Evolutionary conservation across 2,329 filamentous ascomycete species (phyloP), one percentile per base, ranked within the genome.

Genomic region (Xylariomycetidae sp.): DNA sequence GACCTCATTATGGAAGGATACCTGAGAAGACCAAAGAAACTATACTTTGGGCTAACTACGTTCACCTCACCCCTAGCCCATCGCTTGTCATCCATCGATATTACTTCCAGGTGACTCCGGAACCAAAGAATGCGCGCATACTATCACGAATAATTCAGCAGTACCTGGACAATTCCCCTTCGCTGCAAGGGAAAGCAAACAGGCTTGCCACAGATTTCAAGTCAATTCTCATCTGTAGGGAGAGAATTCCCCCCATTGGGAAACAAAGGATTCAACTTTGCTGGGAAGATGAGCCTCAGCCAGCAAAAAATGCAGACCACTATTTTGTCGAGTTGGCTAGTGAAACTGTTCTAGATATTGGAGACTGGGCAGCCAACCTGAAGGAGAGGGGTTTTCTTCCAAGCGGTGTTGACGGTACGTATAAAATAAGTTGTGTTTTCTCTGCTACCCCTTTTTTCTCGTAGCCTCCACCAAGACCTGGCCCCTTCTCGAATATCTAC

Each of bases 121-220:
- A 23, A 27, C 10, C 44, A 14, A n/a, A 9, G 4, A 23, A 23
- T 8, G 41, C 22, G 20, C 8, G 20, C 20, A 8, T 23, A 23
- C 34, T 31, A n/a, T 26, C 16, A 6, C 38, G 28, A 10, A 34
- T 42, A 8, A 30, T 41, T 30, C 27, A 22, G 10, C 20, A 40
- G 14, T 30, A 29, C n/a, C 30, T 37, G 18, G 13, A 41, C n/a
- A 29, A 30, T 3, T 31, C 31, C 6, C 16, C 25, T 3, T 25
- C 35, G 3, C 5, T 15, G 10, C 13, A 13, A 6, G 9, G 18
- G 3, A 19, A 14, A 16, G 10, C 30, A 8, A 30, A 53, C 31
- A 34, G 62, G 4, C 54, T 55, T 23, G 20, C 20, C 11, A 58
- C 54, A 2, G 59, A 62, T 34, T 62, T 61, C 42, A 51, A 40